Percentiles rank a stretch among this genome's conserved stretches.
phyloP scores from a whole-genome alignment of 805 yeast genomes.

The Priceomyces carsonii region DNA sequence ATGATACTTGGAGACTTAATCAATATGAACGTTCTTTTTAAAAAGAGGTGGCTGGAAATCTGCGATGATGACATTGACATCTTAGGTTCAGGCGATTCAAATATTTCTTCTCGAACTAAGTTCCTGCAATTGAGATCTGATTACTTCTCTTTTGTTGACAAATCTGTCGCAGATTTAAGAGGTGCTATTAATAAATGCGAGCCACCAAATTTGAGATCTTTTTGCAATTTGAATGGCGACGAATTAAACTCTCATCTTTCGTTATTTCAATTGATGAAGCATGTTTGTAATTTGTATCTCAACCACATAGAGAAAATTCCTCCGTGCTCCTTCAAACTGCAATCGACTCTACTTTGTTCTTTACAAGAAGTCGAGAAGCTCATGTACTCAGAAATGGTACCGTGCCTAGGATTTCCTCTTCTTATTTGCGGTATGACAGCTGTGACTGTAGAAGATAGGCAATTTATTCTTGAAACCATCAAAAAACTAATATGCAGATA shows the following conservation, averaged over 20 bases:
- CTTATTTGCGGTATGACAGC: constrained; percentile 28
- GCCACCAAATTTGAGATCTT: background rate
- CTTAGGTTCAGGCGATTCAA: background rate
- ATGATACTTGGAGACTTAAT: constrained; percentile 18
- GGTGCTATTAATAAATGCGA: background rate
- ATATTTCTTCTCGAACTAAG: background rate
- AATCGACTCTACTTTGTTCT: constrained; percentile 9
- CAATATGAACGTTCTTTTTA: constrained; percentile 2
- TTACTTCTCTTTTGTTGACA: background rate
- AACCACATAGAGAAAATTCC: constrained; percentile 13
- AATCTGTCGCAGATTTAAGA: no score
- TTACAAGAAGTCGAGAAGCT: constrained; percentile 14
- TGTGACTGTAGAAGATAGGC: constrained; percentile 17
- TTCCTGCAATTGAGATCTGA: background rate
- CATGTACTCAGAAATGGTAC: constrained; percentile 13
- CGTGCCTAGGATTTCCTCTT: constrained; percentile 19
- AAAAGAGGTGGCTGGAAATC: constrained; percentile 1
- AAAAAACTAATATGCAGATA: constrained; percentile 10
- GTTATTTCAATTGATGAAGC: constrained; percentile 14
- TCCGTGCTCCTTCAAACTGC: constrained; percentile 14
- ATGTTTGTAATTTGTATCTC: constrained; percentile 14
- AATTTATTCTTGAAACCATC: constrained; percentile 15
- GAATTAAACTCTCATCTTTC: constrained; percentile 9
- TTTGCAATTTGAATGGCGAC: background rate
- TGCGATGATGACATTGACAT: background rate